Evolutionary conservation across 768 basidiomycete genomes (phyloP), one percentile per base, ranked within the genome.

Genomic region (Naematelia encephala): DNA sequence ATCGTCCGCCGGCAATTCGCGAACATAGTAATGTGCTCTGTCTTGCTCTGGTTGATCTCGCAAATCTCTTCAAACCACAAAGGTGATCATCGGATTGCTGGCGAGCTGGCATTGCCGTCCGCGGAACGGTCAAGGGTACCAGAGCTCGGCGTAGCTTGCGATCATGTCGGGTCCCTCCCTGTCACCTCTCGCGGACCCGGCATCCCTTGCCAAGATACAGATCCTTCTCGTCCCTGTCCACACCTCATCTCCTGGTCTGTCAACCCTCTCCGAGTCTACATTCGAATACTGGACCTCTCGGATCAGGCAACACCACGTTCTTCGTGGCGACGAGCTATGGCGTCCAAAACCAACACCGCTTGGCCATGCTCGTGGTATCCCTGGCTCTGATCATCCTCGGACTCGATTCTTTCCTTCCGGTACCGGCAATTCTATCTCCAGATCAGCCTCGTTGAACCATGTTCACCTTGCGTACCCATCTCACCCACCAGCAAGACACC

Each of bases 221-320:
- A 83, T 98, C 49, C 83, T 98, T 19, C 83, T 97, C 59, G 78
- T 96, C 14, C 93, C 94, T 14, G 85, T 97, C 1, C 68, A 69
- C 28, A 25, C 28, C 54, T 26, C 46, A 16, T 5, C 51, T 10
- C 46, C 46, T 10, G 27, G 54, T 11, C 90, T 91, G 34, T 78
- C 83, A 5, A 88, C 43, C n/a, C 52, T 96, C 62, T 80, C 84
- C 1, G 81, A 82, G 43, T 64, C 82, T n/a, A 80, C 82, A 1
- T 96, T 89, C 72, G 85, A 90, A 51, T 82, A 81, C 62, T 90
- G 87, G 81, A 84, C 86, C 3, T 77, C 81, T 28, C 85, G 91
- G 66, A 84, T 98, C 57, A 82, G 85, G 84, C 29, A 92, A 92
- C 75, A 88, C 93, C 59, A 89, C 86, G 88, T 73, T 81, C 83